phyloP scores from a whole-genome alignment of 768 basidiomycete species.

The Amanita rimosa region DNA sequence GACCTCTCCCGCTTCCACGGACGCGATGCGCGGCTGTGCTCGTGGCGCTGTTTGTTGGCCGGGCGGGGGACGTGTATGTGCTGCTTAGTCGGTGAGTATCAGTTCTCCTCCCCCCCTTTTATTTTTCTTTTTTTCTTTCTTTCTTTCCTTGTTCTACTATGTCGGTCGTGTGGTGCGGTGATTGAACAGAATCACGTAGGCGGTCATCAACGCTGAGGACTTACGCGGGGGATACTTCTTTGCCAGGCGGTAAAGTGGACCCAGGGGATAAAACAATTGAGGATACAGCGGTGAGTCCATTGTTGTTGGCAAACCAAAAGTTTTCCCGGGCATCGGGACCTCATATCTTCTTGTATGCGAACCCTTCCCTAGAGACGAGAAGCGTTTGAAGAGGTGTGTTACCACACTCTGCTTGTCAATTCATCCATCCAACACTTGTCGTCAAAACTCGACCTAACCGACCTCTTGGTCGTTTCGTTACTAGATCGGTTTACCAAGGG shows the following conservation, averaged over 20 bases:
- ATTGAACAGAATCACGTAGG: slow-evolving; percentile 23
- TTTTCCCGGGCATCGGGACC: neutral
- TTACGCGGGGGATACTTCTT: slow-evolving; percentile 81
- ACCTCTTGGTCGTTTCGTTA: neutral
- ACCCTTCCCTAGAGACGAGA: slow-evolving; percentile 54
- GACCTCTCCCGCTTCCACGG: slow-evolving; percentile 31
- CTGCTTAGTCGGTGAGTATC: slow-evolving; percentile 61
- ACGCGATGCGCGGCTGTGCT: slow-evolving; percentile 64
- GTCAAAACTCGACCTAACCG: neutral
- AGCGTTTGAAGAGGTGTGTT: slow-evolving; percentile 80
- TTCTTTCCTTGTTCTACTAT: no score
- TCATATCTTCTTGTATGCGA: neutral
- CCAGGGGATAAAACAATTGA: slow-evolving; percentile 55
- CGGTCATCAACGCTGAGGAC: slow-evolving; percentile 61
- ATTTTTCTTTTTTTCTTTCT: neutral
- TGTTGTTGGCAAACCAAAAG: no score
- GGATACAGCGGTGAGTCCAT: slow-evolving; percentile 61
- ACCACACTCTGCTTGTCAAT: no score
- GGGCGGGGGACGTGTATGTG: slow-evolving; percentile 77
- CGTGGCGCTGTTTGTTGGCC: slow-evolving; percentile 76
- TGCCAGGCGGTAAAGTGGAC: slow-evolving; percentile 82
- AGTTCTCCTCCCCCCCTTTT: no score
- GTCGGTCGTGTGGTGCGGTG: no score
- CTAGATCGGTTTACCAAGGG: slow-evolving; percentile 76
- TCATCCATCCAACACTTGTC: neutral